Percentiles rank a stretch among this genome's conserved stretches.
These are phyloP conservation scores for Cyclocybe cylindracea DNA, from an alignment of 768 basidiomycete genomes.

Conservation along the genomic window DNA sequence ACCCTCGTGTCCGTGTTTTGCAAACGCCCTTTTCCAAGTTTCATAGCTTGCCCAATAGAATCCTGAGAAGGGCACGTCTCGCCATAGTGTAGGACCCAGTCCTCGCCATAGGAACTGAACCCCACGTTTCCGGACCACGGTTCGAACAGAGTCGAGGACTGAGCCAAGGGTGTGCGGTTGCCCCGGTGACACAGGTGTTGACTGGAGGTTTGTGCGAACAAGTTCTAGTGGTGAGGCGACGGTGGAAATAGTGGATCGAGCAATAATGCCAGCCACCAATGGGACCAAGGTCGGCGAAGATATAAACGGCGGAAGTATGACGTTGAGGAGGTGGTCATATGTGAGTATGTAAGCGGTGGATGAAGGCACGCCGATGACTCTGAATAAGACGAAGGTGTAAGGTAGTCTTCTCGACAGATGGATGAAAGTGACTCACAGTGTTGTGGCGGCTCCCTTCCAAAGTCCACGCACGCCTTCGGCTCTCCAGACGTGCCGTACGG, in stretches of 20 bases:
- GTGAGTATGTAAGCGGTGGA: conserved; percentile 94
- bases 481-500: conserved; percentile 74
- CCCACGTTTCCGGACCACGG: conserved; percentile 64
- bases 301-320: conserved; percentile 60
- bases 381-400: conserved; percentile 29
- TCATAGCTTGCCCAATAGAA: conserved; percentile 98
- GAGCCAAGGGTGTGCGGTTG: conserved; percentile 79
- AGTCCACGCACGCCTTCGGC: conserved; percentile 83
- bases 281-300: conserved; percentile 59
- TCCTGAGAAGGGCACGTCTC: conserved; percentile 97
- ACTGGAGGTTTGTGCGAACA: conserved; percentile 90
- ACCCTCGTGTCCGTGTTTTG: conserved; percentile 53
- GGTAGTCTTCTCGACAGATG: neutral
- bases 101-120: conserved; percentile 83
- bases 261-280: conserved; percentile 78
- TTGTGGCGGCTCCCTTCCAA: conserved; percentile 95
- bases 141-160: conserved; percentile 63
- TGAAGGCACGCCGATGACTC: conserved; percentile 89
- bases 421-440: conserved; percentile 57
- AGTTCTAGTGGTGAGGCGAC: conserved; percentile 89
- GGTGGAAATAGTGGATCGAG: conserved; percentile 78
- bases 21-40: conserved; percentile 66
- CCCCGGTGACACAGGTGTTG: conserved; percentile 70
- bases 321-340: conserved; percentile 83
- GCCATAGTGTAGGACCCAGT: conserved; percentile 89